These are phyloP conservation scores for Piedraia hortae DNA, from an alignment of 2,329 filamentous ascomycete species.

Conservation along the genomic window DNA sequence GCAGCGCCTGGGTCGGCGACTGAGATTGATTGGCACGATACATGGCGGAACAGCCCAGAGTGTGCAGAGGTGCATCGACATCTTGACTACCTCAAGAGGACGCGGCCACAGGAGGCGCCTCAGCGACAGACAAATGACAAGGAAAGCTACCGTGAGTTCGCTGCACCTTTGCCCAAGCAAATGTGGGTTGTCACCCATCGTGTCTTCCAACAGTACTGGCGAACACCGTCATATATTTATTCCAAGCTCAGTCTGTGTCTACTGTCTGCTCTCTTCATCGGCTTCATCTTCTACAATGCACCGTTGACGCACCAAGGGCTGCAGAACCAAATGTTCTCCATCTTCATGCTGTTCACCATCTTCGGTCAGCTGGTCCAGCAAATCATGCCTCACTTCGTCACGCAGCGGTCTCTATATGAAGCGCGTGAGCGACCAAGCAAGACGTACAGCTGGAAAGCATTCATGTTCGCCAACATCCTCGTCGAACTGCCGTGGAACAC, in stretches of 20 bases:
- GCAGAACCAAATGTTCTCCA: slow-evolving; percentile 64
- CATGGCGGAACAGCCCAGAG: slow-evolving; percentile 22
- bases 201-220: slow-evolving; percentile 81
- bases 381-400: slow-evolving; percentile 66
- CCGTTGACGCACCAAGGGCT: slow-evolving; percentile 48
- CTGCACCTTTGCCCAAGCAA: slow-evolving; percentile 43
- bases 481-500: slow-evolving; percentile 72
- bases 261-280: slow-evolving; percentile 45
- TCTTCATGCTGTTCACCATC: slow-evolving; percentile 58
- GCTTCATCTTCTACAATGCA: slow-evolving; percentile 33
- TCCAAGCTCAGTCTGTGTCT: slow-evolving; percentile 45
- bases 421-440: slow-evolving; percentile 63
- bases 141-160: slow-evolving; percentile 46
- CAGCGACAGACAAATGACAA: slow-evolving; percentile 20
- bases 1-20: slow-evolving; percentile 22
- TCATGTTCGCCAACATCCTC: slow-evolving; percentile 57
- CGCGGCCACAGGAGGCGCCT: slow-evolving; percentile 14
- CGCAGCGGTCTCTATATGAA: slow-evolving; percentile 58
- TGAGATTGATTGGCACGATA: slow-evolving; percentile 23
- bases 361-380: slow-evolving; percentile 58
- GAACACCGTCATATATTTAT: slow-evolving; percentile 69
- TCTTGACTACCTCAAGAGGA: slow-evolving; percentile 18
- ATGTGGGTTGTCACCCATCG: slow-evolving; percentile 39
- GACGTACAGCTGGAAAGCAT: slow-evolving; percentile 62
- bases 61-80: slow-evolving; percentile 19